phyloP scores from a whole-genome alignment of 2,329 filamentous ascomycete genomes.

The Blumeria hordei region DNA sequence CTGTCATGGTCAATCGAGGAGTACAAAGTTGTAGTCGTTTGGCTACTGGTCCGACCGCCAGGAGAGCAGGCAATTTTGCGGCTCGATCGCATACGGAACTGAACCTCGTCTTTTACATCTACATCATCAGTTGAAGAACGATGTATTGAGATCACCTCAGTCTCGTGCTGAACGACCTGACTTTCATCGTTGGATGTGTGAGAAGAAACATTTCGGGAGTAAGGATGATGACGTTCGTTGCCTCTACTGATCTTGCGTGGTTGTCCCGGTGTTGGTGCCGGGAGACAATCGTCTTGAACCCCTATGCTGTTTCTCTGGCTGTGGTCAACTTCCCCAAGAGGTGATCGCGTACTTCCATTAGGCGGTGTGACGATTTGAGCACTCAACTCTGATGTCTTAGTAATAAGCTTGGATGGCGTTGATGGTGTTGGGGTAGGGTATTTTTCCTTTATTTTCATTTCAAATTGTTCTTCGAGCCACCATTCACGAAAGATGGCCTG shows the following conservation, averaged over 20 bases:
- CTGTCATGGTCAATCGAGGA: slow-evolving; percentile 40
- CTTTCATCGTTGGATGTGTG: slow-evolving; percentile 22
- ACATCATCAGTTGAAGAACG: slow-evolving; percentile 42
- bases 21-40: slow-evolving; percentile 46
- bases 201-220: slow-evolving; percentile 31
- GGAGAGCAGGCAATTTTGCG: slow-evolving; percentile 42
- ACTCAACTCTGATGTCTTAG: slow-evolving; percentile 28
- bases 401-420: slow-evolving; percentile 37
- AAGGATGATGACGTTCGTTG: slow-evolving; percentile 47
- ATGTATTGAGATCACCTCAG: slow-evolving; percentile 35
- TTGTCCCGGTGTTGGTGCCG: slow-evolving; percentile 85
- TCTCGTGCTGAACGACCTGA: slow-evolving; percentile 25
- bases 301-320: slow-evolving; percentile 39
- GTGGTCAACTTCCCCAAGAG: slow-evolving; percentile 81
- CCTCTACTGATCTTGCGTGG: slow-evolving; percentile 68
- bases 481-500: slow-evolving; percentile 95
- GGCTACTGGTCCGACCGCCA: slow-evolving; percentile 34
- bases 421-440: slow-evolving; percentile 23
- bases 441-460: slow-evolving; percentile 26
- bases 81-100: slow-evolving; percentile 47
- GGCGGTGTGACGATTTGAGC: slow-evolving; percentile 63
- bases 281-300: slow-evolving; percentile 73
- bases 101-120: slow-evolving; percentile 48
- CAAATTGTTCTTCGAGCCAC: slow-evolving; percentile 51
- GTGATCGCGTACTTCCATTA: slow-evolving; percentile 54